Conservation (phyloP, 345 rosid genomes). For the Jatropha curcas region DNA sequence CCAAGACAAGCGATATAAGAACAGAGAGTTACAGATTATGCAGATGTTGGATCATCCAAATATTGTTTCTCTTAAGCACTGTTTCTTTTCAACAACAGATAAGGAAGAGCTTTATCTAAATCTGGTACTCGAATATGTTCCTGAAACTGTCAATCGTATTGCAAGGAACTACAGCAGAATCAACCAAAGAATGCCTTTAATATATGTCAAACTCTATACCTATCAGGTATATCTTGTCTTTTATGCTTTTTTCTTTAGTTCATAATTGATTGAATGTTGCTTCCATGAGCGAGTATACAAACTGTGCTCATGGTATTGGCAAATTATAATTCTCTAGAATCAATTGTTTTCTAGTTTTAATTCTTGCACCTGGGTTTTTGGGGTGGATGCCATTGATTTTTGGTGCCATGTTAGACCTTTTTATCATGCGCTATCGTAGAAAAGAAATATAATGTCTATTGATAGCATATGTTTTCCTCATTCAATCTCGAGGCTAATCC, state of each 20-base stretch:
- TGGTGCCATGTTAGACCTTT: not conserved
- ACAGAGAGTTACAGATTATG: constrained; percentile 92
- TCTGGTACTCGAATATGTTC: constrained; percentile 94
- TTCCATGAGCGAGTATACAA: not conserved
- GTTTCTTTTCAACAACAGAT: constrained; percentile 91
- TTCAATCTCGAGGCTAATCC: not conserved
- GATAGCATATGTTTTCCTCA: too few species aligned
- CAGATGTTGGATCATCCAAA: constrained; percentile 92
- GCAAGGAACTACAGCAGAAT: constrained; percentile 80
- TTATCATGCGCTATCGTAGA: not conserved
- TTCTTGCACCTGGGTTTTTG: not conserved
- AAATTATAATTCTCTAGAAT: not conserved
- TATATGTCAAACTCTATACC: constrained; percentile 89
- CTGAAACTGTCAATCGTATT: constrained; percentile 82
- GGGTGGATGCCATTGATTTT: not conserved
- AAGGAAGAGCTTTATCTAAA: constrained; percentile 94
- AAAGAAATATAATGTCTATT: not conserved
- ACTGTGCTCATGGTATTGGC: not conserved
- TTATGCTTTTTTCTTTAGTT: constrained; percentile 1
- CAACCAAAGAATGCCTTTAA: constrained; percentile 84
- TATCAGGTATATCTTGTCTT: constrained; percentile 63
- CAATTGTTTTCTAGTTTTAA: not conserved
- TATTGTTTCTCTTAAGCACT: constrained; percentile 80
- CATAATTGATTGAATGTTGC: not conserved
- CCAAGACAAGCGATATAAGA: constrained; percentile 96